Evolutionary conservation across 2,329 filamentous ascomycete species (phyloP).

Genomic region (Fusarium sp.): DNA sequence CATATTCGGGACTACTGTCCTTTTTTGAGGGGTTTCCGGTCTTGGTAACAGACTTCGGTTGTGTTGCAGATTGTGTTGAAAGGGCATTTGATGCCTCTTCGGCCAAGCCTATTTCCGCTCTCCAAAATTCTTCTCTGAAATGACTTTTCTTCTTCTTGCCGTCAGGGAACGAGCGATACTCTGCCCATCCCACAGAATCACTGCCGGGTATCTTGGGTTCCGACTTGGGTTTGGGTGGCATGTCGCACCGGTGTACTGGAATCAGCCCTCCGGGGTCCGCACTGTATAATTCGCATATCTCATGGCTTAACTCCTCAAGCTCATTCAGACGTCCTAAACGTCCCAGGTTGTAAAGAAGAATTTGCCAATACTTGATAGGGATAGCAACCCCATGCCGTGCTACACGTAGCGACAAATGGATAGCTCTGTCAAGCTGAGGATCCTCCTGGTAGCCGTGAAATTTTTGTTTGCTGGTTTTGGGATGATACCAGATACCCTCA

Average conservation of each 20-base stretch:
- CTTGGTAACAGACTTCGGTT: background rate
- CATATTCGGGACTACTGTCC: background rate
- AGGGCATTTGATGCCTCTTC: background rate
- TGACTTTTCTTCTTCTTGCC: constrained; percentile 25
- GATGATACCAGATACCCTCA: constrained; percentile 46
- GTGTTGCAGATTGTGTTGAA: background rate
- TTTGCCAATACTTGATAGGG: constrained; percentile 55
- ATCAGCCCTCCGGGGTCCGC: constrained; percentile 50
- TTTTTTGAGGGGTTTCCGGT: background rate
- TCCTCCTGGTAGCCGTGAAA: constrained; percentile 26
- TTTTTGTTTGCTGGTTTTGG: constrained; percentile 30
- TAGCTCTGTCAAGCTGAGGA: constrained; percentile 47
- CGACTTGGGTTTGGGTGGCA: constrained; percentile 45
- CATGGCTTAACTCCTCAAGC: constrained; percentile 57
- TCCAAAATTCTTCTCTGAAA: constrained; percentile 42
- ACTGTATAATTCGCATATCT: constrained; percentile 56
- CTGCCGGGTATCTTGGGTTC: background rate
- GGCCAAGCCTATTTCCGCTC: constrained; percentile 33
- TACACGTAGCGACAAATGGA: constrained; percentile 46
- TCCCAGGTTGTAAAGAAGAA: constrained; percentile 57
- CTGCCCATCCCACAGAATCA: constrained; percentile 10
- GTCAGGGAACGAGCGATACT: constrained; percentile 11
- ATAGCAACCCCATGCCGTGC: constrained; percentile 50
- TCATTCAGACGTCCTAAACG: constrained; percentile 57
- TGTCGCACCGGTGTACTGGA: constrained; percentile 58